Percentiles rank a stretch among this genome's conserved stretches.
These are phyloP conservation scores for Fraxinus sp. DNA, from an alignment of 305 asterid genomes.

Conservation along the genomic window DNA sequence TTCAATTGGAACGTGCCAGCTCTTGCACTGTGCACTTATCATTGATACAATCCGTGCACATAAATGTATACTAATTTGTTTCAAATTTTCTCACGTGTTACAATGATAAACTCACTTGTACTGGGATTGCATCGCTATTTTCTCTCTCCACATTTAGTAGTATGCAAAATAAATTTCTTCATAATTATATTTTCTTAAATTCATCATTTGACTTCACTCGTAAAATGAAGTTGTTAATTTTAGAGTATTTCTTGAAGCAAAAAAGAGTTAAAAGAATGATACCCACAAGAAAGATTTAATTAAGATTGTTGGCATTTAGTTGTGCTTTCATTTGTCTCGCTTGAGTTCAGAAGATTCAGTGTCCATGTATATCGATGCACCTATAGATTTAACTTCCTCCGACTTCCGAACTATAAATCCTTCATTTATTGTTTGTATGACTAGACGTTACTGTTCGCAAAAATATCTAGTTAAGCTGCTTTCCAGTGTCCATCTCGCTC, in stretches of 20 bases:
- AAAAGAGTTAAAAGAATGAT: background rate
- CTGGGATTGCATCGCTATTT: background rate
- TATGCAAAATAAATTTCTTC: background rate
- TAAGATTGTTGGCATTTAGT: background rate
- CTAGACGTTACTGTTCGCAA: background rate
- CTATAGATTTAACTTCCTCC: background rate
- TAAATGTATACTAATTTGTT: background rate
- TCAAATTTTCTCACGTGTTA: background rate
- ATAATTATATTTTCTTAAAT: background rate
- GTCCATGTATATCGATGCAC: background rate
- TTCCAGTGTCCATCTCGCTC: conserved; percentile 10
- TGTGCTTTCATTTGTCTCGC: background rate
- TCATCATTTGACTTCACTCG: background rate
- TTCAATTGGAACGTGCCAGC: background rate
- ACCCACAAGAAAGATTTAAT: background rate
- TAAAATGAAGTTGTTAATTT: background rate
- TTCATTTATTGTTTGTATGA: background rate
- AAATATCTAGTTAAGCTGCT: conserved; percentile 3
- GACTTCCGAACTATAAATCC: background rate
- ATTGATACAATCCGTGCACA: background rate
- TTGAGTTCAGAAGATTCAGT: conserved; percentile 5
- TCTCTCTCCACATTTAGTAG: background rate
- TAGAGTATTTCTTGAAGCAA: background rate
- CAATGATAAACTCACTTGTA: background rate
- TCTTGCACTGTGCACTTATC: conserved; percentile 7